Evolutionary conservation across 2,329 filamentous ascomycete species (phyloP), one percentile per base, ranked within the genome.

Genomic region (Hypoxylon sp.): DNA sequence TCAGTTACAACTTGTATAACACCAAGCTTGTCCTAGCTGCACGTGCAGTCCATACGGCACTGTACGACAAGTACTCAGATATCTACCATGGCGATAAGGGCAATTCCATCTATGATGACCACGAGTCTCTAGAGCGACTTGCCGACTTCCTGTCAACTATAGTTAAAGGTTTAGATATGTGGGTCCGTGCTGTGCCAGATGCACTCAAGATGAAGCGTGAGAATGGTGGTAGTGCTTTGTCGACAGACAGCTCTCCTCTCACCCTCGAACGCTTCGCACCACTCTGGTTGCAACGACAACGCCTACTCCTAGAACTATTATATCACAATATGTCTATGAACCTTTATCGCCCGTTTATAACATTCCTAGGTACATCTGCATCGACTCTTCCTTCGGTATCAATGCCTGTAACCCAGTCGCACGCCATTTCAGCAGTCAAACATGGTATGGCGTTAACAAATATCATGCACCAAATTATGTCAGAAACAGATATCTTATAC

Each of bases 271-370:
- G 44, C n/a, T 72, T 69, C 31, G 65, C 67, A 1, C 72, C 73
- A 1, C 41, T 65, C 2, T 76, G 72, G 72, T 59, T 75, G 1
- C 72, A 74, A 31, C 67, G 69, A 5, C 72, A 76, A 37, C 71
- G 72, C 3, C 42, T 76, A 0, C 62, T 73, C 7, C 57, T 75
- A 3, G 73, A 75, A 55, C 51, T 74, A 6, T 42, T 69, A 12
- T 75, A 75, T 51, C 73, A 75, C 48, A 69, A 71, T 29, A 59
- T 73, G 1, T 62, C 50, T 26, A 62, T 67, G 23, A 70, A 66
- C 45, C 51, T 74, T 6, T 72, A 71, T 51, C 70, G 73, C 3
- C 69, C 71, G 0, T 69, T 73, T 25, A 71, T 75, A 32, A 65
- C 60, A 11, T 73, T 74, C 12, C 36, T 25, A 9, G 13, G 40